Conservation (phyloP, 306 rosid genomes). For the Chamaecrista fasciculata region DNA sequence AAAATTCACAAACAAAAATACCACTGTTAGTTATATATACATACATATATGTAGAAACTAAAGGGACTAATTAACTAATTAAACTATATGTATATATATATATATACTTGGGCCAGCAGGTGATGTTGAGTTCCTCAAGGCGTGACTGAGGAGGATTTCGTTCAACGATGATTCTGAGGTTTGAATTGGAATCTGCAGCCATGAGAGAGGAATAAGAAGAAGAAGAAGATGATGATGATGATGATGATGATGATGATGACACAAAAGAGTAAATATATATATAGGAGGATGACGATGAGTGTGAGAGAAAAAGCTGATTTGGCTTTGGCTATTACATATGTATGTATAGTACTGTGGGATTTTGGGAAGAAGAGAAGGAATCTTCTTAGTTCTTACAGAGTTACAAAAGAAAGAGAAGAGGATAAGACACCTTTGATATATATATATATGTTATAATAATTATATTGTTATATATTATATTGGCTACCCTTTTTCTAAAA, state of each 20-base stretch:
- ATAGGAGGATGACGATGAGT: not conserved
- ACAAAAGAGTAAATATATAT: too few relatives aligned
- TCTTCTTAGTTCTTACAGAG: conserved; percentile 36
- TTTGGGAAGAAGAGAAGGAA: conserved; percentile 32
- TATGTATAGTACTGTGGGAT: conserved; percentile 28
- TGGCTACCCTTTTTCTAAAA: conserved; percentile 1
- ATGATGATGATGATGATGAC: too few relatives aligned
- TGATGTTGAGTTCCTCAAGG: conserved; percentile 70
- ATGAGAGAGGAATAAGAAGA: conserved; percentile 27
- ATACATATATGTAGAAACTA: too few relatives aligned
- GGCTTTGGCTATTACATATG: conserved; percentile 19
- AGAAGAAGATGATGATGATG: not conserved
- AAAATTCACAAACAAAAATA: too few relatives aligned
- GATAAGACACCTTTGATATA: not conserved
- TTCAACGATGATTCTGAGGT: conserved; percentile 68
- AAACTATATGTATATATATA: not conserved
- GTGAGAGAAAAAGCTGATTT: not conserved
- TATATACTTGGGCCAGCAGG: conserved; percentile 91
- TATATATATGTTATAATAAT: conserved; percentile 3
- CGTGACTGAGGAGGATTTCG: conserved; percentile 80
- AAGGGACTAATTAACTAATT: too few relatives aligned
- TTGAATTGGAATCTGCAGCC: conserved; percentile 61
- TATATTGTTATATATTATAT: not conserved
- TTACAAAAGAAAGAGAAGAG: conserved; percentile 28
- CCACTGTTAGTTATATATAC: too few relatives aligned